Evolutionary conservation across 805 yeast species (phyloP).

Genomic region (Metschnikowia santaceciliae): DNA sequence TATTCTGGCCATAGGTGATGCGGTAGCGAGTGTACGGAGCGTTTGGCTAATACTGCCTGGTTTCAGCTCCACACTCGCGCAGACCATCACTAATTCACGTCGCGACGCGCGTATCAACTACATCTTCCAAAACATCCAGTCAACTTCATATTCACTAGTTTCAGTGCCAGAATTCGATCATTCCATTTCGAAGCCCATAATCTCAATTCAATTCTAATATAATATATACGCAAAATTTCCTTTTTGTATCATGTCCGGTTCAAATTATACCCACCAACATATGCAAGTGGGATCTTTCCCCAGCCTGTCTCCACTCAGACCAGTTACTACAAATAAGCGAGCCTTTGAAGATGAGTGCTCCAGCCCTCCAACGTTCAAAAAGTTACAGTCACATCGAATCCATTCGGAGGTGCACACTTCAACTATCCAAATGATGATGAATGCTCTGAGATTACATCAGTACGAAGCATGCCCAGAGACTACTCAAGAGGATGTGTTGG

Average conservation of each 20-base stretch:
- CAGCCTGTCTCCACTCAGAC: conserved; percentile 6
- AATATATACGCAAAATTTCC: not conserved
- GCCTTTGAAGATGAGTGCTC: conserved; percentile 12
- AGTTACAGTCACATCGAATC: conserved; percentile 23
- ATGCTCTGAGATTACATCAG: conserved; percentile 19
- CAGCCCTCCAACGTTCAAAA: conserved; percentile 12
- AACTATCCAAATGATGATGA: conserved; percentile 33
- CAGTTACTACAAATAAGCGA: conserved; percentile 12
- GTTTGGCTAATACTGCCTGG: not conserved
- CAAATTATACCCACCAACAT: not conserved
- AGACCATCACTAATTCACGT: conserved; percentile 1
- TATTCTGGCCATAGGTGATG: not conserved
- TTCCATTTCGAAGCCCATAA: no score
- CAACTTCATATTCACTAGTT: not conserved
- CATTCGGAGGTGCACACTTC: conserved; percentile 28
- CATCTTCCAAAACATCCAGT: no score
- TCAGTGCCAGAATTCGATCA: not conserved
- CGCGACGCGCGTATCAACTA: conserved; percentile 2
- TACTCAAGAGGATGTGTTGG: conserved; percentile 1
- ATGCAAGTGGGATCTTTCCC: not conserved
- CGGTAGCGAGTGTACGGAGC: no score
- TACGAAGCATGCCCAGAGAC: not conserved
- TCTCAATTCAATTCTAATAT: no score
- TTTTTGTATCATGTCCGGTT: not conserved
- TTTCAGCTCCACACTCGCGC: not conserved